Conservation (phyloP, 2,329 filamentous ascomycete genomes). For the Alternaria ventricosa region DNA sequence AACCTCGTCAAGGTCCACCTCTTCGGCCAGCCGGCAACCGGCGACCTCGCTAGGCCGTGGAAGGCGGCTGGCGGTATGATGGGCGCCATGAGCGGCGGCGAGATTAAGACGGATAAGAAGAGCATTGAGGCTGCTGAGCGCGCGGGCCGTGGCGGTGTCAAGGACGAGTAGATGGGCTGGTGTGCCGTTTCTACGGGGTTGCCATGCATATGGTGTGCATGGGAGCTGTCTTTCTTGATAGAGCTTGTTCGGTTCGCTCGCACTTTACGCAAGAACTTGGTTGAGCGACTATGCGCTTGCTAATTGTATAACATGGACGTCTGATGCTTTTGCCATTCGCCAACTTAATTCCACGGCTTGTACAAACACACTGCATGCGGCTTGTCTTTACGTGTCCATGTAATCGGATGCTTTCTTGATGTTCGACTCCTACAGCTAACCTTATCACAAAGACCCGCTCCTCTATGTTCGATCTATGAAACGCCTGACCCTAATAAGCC, state of each 20-base stretch:
- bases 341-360: background rate
- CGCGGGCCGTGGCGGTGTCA: conserved; percentile 58
- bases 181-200: background rate
- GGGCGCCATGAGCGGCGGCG: conserved; percentile 73
- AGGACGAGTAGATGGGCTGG: conserved; percentile 55
- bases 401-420: background rate
- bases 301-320: conserved; percentile 10
- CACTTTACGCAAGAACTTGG: background rate
- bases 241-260: background rate
- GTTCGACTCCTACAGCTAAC: background rate
- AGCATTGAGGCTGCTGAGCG: conserved; percentile 61
- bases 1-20: conserved; percentile 97
- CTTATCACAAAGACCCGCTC: background rate
- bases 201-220: background rate
- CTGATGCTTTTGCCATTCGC: background rate
- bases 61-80: conserved; percentile 85
- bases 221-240: background rate
- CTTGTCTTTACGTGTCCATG: background rate
- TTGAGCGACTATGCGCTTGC: background rate
- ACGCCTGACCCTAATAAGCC: background rate
- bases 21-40: conserved; percentile 82
- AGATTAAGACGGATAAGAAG: conserved; percentile 82
- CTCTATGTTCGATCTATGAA: background rate
- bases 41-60: conserved; percentile 95
- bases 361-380: background rate